These are phyloP conservation scores for Termitomyces sp. DNA, from an alignment of 768 basidiomycete species.

Conservation along the genomic window DNA sequence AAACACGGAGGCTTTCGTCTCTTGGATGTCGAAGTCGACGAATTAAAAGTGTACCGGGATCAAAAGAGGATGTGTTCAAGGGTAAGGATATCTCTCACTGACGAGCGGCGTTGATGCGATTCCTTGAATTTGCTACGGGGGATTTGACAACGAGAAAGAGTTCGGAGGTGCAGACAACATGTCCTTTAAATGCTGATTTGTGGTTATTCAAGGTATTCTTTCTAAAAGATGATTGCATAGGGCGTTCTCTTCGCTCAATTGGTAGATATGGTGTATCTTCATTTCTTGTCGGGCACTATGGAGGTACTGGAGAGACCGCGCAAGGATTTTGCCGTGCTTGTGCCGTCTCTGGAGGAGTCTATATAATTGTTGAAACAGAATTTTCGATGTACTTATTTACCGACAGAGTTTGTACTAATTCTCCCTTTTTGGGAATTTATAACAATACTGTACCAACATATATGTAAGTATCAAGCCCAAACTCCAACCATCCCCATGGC, in stretches of 20 bases:
- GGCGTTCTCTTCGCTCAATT: slow-evolving; percentile 66
- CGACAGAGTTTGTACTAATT: too few species aligned
- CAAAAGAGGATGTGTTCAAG: slow-evolving; percentile 93
- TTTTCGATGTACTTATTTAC: too few species aligned
- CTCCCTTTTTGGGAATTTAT: too few species aligned
- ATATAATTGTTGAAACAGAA: too few species aligned
- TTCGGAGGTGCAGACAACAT: slow-evolving; percentile 46
- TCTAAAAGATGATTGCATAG: slow-evolving; percentile 58
- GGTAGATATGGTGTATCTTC: slow-evolving; percentile 81
- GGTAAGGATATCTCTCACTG: slow-evolving; percentile 70
- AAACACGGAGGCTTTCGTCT: slow-evolving; percentile 90
- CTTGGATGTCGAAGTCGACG: slow-evolving; percentile 64
- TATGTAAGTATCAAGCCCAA: too few species aligned
- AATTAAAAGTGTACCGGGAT: slow-evolving; percentile 73
- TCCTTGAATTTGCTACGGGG: slow-evolving; percentile 73
- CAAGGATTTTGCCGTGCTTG: slow-evolving; percentile 88
- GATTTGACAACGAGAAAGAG: slow-evolving; percentile 62
- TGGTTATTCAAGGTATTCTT: slow-evolving; percentile 58
- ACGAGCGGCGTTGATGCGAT: slow-evolving; percentile 92
- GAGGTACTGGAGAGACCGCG: slow-evolving; percentile 85
- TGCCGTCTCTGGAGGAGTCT: slow-evolving; percentile 74
- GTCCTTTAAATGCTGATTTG: slow-evolving; percentile 61
- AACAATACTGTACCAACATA: too few species aligned
- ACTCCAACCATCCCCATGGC: slow-evolving; percentile 27
- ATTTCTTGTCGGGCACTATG: slow-evolving; percentile 94